Conservation (phyloP, 2,329 filamentous ascomycete genomes). For the Cytospora paraplurivora region DNA sequence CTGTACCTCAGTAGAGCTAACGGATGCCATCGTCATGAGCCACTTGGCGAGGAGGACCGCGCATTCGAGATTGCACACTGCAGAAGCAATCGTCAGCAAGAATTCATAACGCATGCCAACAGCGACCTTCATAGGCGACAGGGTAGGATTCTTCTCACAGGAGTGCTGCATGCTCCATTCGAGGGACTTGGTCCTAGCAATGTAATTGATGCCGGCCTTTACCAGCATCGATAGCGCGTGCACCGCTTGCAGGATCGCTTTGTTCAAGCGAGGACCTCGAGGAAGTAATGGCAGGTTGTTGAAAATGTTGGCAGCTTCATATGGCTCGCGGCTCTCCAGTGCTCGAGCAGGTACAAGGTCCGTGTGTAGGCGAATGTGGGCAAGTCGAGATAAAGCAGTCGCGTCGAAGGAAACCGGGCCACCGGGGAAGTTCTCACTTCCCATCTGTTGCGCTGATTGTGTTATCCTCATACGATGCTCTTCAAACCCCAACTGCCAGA, state of each 20-base stretch:
- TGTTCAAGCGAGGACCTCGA: conserved; percentile 60
- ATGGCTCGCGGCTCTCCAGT: conserved; percentile 66
- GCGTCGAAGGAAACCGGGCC: conserved; percentile 69
- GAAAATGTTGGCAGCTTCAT: conserved; percentile 62
- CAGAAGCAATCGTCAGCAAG: conserved; percentile 1
- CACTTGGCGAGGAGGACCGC: conserved; percentile 63
- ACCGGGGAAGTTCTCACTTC: conserved; percentile 54
- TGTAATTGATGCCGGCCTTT: conserved; percentile 64
- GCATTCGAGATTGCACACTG: conserved; percentile 64
- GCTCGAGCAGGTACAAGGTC: conserved; percentile 64
- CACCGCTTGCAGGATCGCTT: conserved; percentile 67
- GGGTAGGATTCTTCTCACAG: conserved; percentile 44
- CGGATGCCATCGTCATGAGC: conserved; percentile 58
- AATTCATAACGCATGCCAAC: neutral
- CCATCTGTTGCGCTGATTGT: conserved; percentile 49
- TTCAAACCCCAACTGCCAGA: conserved; percentile 63
- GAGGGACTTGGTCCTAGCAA: conserved; percentile 61
- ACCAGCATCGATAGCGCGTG: conserved; percentile 69
- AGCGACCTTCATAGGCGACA: neutral
- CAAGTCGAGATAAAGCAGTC: conserved; percentile 60
- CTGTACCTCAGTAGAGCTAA: conserved; percentile 52
- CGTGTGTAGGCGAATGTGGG: conserved; percentile 67
- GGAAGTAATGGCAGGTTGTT: conserved; percentile 59
- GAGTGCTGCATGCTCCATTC: conserved; percentile 67
- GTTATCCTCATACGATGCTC: conserved; percentile 54